Evolutionary conservation across 257 asterid species (phyloP).

Genomic region (Scutellaria galericulata): DNA sequence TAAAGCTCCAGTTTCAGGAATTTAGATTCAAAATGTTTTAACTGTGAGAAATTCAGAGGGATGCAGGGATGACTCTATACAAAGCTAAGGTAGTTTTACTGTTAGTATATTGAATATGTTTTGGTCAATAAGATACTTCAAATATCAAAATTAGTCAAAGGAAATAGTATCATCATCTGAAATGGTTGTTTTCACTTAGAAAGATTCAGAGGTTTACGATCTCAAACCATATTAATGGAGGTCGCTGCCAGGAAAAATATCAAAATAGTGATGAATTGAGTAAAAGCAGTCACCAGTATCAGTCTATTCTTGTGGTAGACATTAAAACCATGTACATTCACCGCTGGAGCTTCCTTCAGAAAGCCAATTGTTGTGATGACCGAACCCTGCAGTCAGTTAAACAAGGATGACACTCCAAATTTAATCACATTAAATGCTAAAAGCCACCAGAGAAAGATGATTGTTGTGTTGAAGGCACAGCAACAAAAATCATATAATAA

Average conservation of each 20-base stretch:
- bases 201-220: constrained; percentile 18
- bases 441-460: constrained; percentile 21
- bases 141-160: background rate
- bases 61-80: constrained; percentile 3
- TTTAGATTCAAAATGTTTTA: background rate
- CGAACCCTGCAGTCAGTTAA: constrained; percentile 59
- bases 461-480: constrained; percentile 6
- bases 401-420: constrained; percentile 24
- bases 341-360: constrained; percentile 88
- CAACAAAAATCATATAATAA: background rate
- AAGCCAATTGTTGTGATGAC: constrained; percentile 85
- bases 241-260: constrained; percentile 1
- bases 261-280: constrained; percentile 27
- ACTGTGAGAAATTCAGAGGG: constrained; percentile 2
- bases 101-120: background rate
- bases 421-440: constrained; percentile 29
- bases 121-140: background rate
- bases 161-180: constrained; percentile 13
- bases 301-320: constrained; percentile 95
- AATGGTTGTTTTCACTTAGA: constrained; percentile 22
- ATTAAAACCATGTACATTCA: constrained; percentile 88
- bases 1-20: background rate
- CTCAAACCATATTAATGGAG: constrained; percentile 12
- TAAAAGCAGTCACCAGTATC: constrained; percentile 68
- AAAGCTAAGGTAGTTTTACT: constrained; percentile 10